Evolutionary conservation across 1,284 basidiomycete genomes (phyloP).

Genomic region (Puccinia horiana): DNA sequence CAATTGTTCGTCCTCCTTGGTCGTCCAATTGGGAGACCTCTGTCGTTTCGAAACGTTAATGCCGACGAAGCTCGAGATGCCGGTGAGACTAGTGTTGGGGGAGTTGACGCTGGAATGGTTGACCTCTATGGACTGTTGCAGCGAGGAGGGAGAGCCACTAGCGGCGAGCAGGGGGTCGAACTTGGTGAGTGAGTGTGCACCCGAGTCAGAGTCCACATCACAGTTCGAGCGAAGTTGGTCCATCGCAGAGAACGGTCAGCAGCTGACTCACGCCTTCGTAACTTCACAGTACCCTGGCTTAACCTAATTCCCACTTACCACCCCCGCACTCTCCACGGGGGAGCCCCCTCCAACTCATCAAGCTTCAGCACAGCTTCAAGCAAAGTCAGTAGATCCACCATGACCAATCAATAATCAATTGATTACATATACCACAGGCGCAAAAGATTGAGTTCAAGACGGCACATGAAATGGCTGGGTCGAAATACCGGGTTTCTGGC

Average conservation of each 20-base stretch:
- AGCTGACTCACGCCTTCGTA: not conserved
- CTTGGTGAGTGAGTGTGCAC: not conserved
- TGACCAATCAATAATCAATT: too few relatives aligned
- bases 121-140: conserved; percentile 24
- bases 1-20: conserved; percentile 34
- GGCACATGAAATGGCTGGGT: too few relatives aligned
- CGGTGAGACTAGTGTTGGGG: not conserved
- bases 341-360: too few relatives aligned
- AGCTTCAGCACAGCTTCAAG: too few relatives aligned
- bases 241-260: not conserved
- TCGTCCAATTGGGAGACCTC: conserved; percentile 27
- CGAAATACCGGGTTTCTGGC: too few relatives aligned
- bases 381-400: too few relatives aligned
- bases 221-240: conserved; percentile 19
- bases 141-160: conserved; percentile 1
- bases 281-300: not conserved
- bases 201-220: conserved; percentile 21
- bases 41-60: conserved; percentile 28
- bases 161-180: conserved; percentile 32
- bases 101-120: conserved; percentile 7
- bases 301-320: not conserved
- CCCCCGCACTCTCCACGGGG: not conserved
- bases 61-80: conserved; percentile 5
- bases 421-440: too few relatives aligned
- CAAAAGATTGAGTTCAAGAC: too few relatives aligned